Conservation (phyloP, 352 stramenopile species). For the Globisporangium canariense region DNA sequence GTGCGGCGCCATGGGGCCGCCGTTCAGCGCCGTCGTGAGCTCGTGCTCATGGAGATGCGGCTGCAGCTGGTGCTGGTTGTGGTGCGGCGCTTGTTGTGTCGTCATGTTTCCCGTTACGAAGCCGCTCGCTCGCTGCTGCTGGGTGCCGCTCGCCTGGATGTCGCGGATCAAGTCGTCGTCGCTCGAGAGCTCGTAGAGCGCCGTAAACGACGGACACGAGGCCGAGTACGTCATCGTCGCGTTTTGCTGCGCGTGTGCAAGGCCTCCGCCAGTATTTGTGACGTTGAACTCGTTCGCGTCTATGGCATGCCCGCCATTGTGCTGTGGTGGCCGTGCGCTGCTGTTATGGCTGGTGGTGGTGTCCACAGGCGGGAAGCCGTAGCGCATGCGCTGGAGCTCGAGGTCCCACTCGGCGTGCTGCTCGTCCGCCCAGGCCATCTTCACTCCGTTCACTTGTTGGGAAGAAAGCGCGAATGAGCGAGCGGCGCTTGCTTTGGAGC, state of each 20-base stretch:
- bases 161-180: slow-evolving; percentile 52
- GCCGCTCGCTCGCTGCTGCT: background rate
- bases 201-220: slow-evolving; percentile 73
- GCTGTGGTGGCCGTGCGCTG: background rate
- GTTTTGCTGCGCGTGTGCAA: slow-evolving; percentile 5
- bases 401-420: slow-evolving; percentile 12
- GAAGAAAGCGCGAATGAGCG: slow-evolving; percentile 1
- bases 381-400: slow-evolving; percentile 15
- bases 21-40: background rate
- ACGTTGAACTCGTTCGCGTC: background rate
- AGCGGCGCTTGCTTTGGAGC: background rate
- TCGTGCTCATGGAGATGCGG: slow-evolving; percentile 1
- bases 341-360: background rate
- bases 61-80: background rate
- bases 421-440: slow-evolving; percentile 17
- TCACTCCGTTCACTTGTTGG: background rate
- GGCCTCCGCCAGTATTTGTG: no score
- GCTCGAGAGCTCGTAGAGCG: slow-evolving; percentile 44
- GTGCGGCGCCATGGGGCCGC: background rate
- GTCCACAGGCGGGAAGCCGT: slow-evolving; percentile 6
- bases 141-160: slow-evolving; percentile 15
- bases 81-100: background rate
- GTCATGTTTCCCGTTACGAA: slow-evolving; percentile 6
- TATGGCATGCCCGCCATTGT: background rate
- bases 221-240: slow-evolving; percentile 53